A percentile compares a stretch with the other conserved stretches of the same genome.
These are phyloP conservation scores for Penicillium sp. DNA, from an alignment of 2,329 filamentous ascomycete species.

Conservation along the genomic window DNA sequence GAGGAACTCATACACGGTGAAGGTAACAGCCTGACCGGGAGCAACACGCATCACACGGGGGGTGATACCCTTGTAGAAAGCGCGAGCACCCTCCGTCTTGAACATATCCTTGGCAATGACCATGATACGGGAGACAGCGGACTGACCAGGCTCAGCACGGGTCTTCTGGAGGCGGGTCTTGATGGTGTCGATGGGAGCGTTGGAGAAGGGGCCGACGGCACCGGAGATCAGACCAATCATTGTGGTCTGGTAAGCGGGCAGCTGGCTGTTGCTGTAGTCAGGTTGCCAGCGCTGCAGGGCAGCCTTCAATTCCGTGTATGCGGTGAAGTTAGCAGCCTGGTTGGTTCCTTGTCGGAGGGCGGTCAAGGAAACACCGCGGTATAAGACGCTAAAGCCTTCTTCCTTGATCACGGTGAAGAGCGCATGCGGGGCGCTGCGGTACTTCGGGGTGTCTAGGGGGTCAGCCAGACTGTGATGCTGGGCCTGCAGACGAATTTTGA, in stretches of 20 bases:
- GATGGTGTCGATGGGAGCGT: constrained; percentile 97
- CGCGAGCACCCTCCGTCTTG: constrained; percentile 84
- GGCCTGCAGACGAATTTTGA: constrained; percentile 96
- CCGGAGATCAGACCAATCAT: constrained; percentile 82
- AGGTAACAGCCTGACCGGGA: constrained; percentile 77
- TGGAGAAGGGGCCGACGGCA: constrained; percentile 90
- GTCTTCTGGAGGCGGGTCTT: constrained; percentile 93
- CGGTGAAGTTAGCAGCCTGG: constrained; percentile 97
- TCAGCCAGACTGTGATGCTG: constrained; percentile 98
- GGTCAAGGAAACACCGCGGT: constrained; percentile 86
- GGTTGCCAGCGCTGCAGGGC: constrained; percentile 64
- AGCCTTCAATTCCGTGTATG: constrained; percentile 88
- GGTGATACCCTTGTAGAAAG: constrained; percentile 99
- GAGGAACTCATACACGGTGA: constrained; percentile 67
- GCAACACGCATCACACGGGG: constrained; percentile 95
- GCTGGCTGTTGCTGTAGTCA: constrained; percentile 52
- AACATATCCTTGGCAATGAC: constrained; percentile 76
- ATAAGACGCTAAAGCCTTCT: constrained; percentile 78
- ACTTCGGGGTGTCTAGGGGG: constrained; percentile 90
- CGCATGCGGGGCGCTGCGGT: constrained; percentile 80
- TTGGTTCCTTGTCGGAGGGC: constrained; percentile 91
- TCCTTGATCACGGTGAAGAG: constrained; percentile 83
- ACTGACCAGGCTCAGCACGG: constrained; percentile 70
- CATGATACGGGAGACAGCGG: constrained; percentile 68
- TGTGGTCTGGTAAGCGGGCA: constrained; percentile 85